Evolutionary conservation across 805 yeast genomes (phyloP), one percentile per base, ranked within the genome.

Genomic region (Candida germanica): DNA sequence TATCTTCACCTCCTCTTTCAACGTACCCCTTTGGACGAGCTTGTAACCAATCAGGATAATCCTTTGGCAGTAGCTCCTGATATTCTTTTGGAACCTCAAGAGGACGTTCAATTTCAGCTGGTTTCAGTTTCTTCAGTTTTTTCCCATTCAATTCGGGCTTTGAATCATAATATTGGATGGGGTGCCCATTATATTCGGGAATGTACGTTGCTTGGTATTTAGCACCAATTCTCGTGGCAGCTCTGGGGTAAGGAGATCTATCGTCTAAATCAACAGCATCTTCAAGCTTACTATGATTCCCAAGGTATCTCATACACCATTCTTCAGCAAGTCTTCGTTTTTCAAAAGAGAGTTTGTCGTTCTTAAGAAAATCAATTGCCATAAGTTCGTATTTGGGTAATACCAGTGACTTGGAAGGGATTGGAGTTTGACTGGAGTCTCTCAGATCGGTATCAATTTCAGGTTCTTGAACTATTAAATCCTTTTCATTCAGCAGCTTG

Each of bases 301-400:
- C 95, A 17, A 86, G 66, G 50, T 83, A 87, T 44, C 94, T 59
- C 63, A 79, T 83, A 2, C 80, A 81, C 95, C 95, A 87, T 50
- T 80, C 87, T 55, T 80, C 87, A n/a, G 59, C 42, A 21, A 70
- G 59, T 38, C 87, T 53, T 42, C 86, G 56, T 39, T 76, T 61
- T 25, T 66, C 60, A 13, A 73, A 53, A 0, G 74, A 50, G 3
- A 66, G 40, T 2, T 49, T 35, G 49, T 80, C 87, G 5, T 61
- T 59, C 24, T 61, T 58, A 18, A 80, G 51, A 47, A 79, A 80
- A 13, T 66, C 66, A 4, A 64, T 64, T 0, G 87, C 86, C 49
- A 73, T 54, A 27, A 68, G 64, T 55, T 80, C 87, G 51, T 79
- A 79, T 32, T 62, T 59, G 2, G 84, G 82, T 6, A 74, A 44